phyloP scores from a whole-genome alignment of 192 early-diverging fungal genomes.

The Coemansia sp. region DNA sequence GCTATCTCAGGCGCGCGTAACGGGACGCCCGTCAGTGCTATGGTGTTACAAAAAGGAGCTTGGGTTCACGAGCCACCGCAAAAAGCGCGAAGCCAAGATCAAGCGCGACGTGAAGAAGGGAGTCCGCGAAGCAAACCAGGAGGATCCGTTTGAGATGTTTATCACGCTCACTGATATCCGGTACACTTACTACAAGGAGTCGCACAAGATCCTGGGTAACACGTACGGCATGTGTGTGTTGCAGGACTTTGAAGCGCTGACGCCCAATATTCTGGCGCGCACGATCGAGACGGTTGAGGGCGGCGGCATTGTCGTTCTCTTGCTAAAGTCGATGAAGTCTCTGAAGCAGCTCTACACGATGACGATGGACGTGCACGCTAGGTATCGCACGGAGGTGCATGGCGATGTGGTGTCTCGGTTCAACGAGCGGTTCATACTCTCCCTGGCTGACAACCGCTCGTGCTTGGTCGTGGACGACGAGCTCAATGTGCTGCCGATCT shows the following conservation, averaged over 20 bases:
- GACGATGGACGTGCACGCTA: constrained; percentile 97
- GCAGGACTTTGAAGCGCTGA: constrained; percentile 98
- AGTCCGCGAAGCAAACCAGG: constrained; percentile 85
- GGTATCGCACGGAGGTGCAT: constrained; percentile 94
- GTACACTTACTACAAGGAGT: constrained; percentile 99
- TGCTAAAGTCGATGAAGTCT: constrained; percentile 94
- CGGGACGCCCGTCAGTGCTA: constrained; percentile 89
- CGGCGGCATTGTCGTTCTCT: constrained; percentile 90
- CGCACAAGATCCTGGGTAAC: constrained; percentile 96
- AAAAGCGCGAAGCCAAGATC: constrained; percentile 96
- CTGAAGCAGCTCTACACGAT: constrained; percentile 97
- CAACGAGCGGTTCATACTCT: constrained; percentile 97
- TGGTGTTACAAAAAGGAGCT: constrained; percentile 99
- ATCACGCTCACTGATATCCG: constrained; percentile 93
- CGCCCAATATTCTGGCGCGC: constrained; percentile 93
- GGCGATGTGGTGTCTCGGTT: constrained; percentile 94
- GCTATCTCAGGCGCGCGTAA: constrained; percentile 89
- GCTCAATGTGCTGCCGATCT: constrained; percentile 95
- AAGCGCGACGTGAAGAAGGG: constrained; percentile 94
- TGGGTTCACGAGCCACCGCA: constrained; percentile 92
- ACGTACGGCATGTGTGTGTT: constrained; percentile 99
- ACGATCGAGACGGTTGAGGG: constrained; percentile 99
- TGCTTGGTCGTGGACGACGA: constrained; percentile 98
- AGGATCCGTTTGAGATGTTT: constrained; percentile 99
- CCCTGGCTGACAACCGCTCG: constrained; percentile 81